These are phyloP conservation scores for Penicillium fuscoglaucum DNA, from an alignment of 2,329 filamentous ascomycete species.

Conservation along the genomic window DNA sequence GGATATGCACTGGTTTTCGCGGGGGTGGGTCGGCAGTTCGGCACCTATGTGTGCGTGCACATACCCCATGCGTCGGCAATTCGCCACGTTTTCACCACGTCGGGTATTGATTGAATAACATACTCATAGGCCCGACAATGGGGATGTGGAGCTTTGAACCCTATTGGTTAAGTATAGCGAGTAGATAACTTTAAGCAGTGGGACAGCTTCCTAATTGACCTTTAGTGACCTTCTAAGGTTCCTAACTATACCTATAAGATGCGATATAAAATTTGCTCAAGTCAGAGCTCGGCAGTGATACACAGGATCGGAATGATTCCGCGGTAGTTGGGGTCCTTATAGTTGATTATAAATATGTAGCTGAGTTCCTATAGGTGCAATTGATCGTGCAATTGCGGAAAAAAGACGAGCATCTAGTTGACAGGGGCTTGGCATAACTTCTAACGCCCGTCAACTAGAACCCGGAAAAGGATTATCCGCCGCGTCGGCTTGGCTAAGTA, in stretches of 20 bases:
- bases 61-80: background rate
- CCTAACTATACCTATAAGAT: background rate
- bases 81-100: background rate
- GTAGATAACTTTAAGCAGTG: background rate
- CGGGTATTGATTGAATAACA: background rate
- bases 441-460: too few species aligned
- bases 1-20: background rate
- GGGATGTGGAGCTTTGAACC: background rate
- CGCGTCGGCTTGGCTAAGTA: background rate
- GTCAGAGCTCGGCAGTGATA: too few species aligned
- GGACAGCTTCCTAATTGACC: background rate
- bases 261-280: background rate
- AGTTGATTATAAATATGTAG: background rate
- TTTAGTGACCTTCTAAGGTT: background rate
- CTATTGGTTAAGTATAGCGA: background rate
- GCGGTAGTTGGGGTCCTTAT: background rate
- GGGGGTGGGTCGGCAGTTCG: background rate
- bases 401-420: background rate
- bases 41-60: background rate
- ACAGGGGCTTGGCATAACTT: too few species aligned
- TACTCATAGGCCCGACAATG: background rate
- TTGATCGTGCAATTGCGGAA: background rate
- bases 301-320: background rate
- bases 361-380: background rate
- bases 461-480: background rate